phyloP scores from a whole-genome alignment of 257 asterid genomes.

The Solanum piurae region DNA sequence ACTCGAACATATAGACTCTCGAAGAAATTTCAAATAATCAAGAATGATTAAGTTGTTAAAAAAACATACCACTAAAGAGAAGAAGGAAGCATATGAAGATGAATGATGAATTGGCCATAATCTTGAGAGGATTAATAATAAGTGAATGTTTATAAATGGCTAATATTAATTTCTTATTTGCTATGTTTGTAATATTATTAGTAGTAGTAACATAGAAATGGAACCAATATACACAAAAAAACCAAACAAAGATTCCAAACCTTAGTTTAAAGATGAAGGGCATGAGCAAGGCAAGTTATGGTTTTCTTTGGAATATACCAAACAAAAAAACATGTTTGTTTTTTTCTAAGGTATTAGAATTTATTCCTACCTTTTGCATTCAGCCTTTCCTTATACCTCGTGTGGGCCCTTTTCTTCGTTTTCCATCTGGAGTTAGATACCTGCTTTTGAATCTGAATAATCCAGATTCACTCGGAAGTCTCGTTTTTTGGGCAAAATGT shows the following conservation, averaged over 20 bases:
- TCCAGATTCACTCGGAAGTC: accelerated
- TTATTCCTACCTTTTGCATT: neutral
- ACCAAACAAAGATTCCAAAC: constrained; percentile 51
- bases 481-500: accelerated
- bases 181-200: neutral
- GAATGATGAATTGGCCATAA: constrained; percentile 12
- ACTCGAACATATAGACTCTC: neutral
- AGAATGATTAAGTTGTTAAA: neutral
- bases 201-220: neutral
- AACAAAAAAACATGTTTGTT: neutral
- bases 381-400: neutral
- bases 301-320: constrained; percentile 9
- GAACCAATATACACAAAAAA: constrained; percentile 9
- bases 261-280: constrained; percentile 29
- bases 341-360: neutral
- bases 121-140: constrained; percentile 20
- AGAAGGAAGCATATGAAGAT: constrained; percentile 30
- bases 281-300: neutral
- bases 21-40: neutral
- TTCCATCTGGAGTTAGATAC: neutral
- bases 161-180: neutral
- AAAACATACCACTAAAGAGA: constrained; percentile 28
- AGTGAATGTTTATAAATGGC: neutral
- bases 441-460: neutral
- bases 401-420: neutral